Evolutionary conservation across 129 eudicot species (phyloP), one percentile per base, ranked within the genome.

Genomic region (Heracleum sosnowskyi): DNA sequence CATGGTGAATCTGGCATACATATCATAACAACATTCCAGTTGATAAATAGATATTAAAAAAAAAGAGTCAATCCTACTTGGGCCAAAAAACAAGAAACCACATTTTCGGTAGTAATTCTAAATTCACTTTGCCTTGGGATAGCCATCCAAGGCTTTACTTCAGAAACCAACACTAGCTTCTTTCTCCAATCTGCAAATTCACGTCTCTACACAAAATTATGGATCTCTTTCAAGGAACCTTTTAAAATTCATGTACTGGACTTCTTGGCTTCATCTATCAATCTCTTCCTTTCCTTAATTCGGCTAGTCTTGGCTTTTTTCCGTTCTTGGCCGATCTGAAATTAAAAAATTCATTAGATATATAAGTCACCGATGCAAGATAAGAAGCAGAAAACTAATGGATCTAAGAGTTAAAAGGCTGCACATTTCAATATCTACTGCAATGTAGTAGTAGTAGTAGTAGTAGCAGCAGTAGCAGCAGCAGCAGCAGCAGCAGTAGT

Each of bases 291-390:
- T 73, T 73, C 55, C 76, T 73, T 73, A 1, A 73, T n/a, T 24
- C 0, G 36, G 7, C 7, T 18, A 41, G 35, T 41, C 39, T 73
- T 22, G 15, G 76, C 76, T 51, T 73, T 40, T 40, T 73, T 41
- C 53, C 76, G 55, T 31, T 73, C 55, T 7, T 41, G 13, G 76
- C 76, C 76, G 44, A 73, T 73, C 76, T 73, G 49, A 41, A 73
- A 73, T 11, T 73, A 10, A 73, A 24, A 41, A 73, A 73, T 24
- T 24, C 17, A 73, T 73, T 11, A 72, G 53, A 72, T 28, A 41
- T 46, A 4, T 5, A 41, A 73, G 53, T 41, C 13, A n/a, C 55
- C 34, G 41, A n/a, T 40, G 49, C n/a, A 73, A 11, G n/a, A 11
- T 1, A 2, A 40, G 2, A 37, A 71, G 28, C 16, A n/a, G 5